Conservation (phyloP, 352 stramenopile genomes). For the Pythium coloratum region DNA sequence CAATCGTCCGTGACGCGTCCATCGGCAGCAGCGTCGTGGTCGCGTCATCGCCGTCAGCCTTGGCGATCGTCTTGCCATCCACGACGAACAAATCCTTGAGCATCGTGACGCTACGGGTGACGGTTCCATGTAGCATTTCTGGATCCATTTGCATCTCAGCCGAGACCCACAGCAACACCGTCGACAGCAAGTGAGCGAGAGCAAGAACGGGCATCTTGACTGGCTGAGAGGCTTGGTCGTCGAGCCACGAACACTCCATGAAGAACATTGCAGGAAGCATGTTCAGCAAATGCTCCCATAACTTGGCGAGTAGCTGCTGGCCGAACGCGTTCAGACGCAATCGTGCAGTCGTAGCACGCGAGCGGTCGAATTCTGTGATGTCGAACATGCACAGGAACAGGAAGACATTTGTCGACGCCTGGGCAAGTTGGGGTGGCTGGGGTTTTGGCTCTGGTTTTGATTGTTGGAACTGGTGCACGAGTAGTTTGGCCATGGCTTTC, state of each 20-base stretch:
- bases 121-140: background rate
- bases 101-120: conserved; percentile 6
- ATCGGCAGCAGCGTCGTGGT: background rate
- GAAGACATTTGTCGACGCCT: conserved; percentile 41
- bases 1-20: conserved; percentile 3
- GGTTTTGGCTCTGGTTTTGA: background rate
- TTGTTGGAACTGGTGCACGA: background rate
- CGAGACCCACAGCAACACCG: conserved; percentile 39
- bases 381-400: conserved; percentile 61
- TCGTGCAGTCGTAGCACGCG: conserved; percentile 28
- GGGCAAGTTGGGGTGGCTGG: background rate
- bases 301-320: conserved; percentile 31
- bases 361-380: conserved; percentile 27
- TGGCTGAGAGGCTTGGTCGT: conserved; percentile 40
- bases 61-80: conserved; percentile 5
- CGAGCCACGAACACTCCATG: conserved; percentile 68
- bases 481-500: background rate
- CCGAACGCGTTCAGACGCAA: conserved; percentile 56
- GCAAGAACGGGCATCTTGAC: conserved; percentile 42
- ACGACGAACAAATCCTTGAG: conserved; percentile 6
- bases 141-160: background rate
- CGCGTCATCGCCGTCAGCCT: background rate
- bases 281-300: conserved; percentile 51
- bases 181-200: conserved; percentile 52
- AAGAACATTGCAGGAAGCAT: conserved; percentile 60